phyloP scores from a whole-genome alignment of 495 filamentous ascomycete species.

The Pyrenula aspistea region DNA sequence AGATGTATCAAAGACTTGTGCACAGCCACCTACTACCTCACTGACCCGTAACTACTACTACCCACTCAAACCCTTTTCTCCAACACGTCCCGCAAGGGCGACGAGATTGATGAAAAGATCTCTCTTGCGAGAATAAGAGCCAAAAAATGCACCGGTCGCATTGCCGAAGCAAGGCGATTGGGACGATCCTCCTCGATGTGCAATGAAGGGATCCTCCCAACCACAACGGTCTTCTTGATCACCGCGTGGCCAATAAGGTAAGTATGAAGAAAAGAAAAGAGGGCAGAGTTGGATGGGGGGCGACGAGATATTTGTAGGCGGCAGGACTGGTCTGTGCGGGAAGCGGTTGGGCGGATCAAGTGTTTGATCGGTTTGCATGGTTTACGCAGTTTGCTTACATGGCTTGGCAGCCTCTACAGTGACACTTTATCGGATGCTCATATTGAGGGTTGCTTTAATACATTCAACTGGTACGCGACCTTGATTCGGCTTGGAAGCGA shows the following conservation, averaged over 20 bases:
- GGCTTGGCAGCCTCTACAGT: too few species aligned
- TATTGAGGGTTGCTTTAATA: too few species aligned
- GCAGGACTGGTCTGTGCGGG: neutral
- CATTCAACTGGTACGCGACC: too few species aligned
- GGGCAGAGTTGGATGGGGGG: constrained; percentile 4
- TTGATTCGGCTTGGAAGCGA: too few species aligned
- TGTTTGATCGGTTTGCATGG: neutral
- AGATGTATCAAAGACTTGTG: too few species aligned
- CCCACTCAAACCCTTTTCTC: constrained; percentile 27
- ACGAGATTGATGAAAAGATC: constrained; percentile 42
- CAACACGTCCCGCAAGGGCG: constrained; percentile 32
- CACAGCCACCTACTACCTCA: too few species aligned
- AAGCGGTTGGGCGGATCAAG: neutral
- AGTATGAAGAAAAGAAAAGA: constrained; percentile 53
- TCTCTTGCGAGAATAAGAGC: constrained; percentile 31
- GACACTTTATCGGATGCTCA: too few species aligned
- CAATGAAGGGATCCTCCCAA: constrained; percentile 61
- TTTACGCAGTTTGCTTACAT: neutral
- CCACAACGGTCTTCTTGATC: constrained; percentile 50
- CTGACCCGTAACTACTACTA: too few species aligned
- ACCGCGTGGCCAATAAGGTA: constrained; percentile 56
- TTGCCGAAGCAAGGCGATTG: constrained; percentile 58
- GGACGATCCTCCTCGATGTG: constrained; percentile 58
- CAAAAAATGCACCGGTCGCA: constrained; percentile 62
- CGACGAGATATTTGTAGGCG: constrained; percentile 13